Base-by-base conservation (phyloP, 2,329 filamentous ascomycete species). In the Diaporthe helianthi region DNA sequence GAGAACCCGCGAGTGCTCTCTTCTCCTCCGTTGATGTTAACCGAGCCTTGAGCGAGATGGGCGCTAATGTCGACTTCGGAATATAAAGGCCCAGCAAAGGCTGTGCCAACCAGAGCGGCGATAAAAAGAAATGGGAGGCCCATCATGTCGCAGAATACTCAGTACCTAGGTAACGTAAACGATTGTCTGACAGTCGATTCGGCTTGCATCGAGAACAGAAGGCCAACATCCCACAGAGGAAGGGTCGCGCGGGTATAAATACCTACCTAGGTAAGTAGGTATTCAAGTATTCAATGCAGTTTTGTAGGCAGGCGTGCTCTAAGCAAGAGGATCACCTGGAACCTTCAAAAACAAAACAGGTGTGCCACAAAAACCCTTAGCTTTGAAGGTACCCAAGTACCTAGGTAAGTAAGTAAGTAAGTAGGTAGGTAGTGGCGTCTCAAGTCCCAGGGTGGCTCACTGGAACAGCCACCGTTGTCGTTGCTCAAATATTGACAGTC, bases 51-150 rank as follows among this genome's bases (percentile, higher is more conserved):
- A 29, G 64, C 64, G 15, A 66, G 64, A 31, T 66, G 64, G 9
- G 64, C 64, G 3, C 38, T 38, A 6, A 66, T 44, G 15, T 66
- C 64, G 12, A 44, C 29, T 19, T 66, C 64, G 13, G 64, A 66
- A 38, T 10, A 17, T 8, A 66, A 8, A 2, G 64, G 64, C 22
- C 64, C 64, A 5, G 51, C n/a, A 55, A 52, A 6, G 19, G 64
- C 64, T 36, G 38, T 36, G 13, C 38, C 51, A 54, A 52, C 51
- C 17, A 66, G 49, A 33, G 64, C 36, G 36, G 22, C n/a, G 12
- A 55, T 13, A 6, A 33, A 55, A 47, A 55, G 4, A n/a, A 33
- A 15, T 36, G 19, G 5, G 24, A 46, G 8, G 5, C 38, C 54
- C 64, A 66, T 66, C 13, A 8, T 49, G 29, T 12, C 4, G 15